Conservation (phyloP, 768 basidiomycete genomes). For the Lactifluus echinatus region DNA sequence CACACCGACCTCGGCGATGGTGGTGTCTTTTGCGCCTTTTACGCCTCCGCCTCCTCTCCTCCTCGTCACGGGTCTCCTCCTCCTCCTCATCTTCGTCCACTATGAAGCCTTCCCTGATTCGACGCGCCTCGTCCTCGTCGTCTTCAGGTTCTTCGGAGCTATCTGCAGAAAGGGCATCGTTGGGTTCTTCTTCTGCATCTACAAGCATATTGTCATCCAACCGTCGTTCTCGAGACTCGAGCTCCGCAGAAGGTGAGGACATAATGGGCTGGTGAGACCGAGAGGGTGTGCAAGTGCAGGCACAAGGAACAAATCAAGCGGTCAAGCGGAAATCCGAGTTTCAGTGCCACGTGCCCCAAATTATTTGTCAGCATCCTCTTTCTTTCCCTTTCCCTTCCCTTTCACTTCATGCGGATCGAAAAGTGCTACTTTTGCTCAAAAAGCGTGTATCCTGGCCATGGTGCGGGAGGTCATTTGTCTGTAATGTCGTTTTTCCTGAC, state of each 20-base stretch:
- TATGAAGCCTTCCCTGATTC: slow-evolving; percentile 84
- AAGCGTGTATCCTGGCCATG: slow-evolving; percentile 94
- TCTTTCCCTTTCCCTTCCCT: neutral
- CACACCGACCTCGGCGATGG: slow-evolving; percentile 45
- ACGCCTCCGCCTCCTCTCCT: slow-evolving; percentile 46
- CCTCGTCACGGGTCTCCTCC: slow-evolving; percentile 56
- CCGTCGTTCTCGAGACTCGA: slow-evolving; percentile 29
- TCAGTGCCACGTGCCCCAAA: neutral
- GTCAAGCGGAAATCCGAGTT: too few relatives aligned
- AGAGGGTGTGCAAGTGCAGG: neutral
- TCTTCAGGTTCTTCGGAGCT: slow-evolving; percentile 89
- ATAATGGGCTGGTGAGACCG: slow-evolving; percentile 31
- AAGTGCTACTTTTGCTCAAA: slow-evolving; percentile 99
- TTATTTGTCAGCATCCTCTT: slow-evolving; percentile 12
- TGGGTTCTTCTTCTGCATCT: slow-evolving; percentile 37
- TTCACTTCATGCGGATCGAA: slow-evolving; percentile 72
- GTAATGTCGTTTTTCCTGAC: neutral
- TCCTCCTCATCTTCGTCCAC: slow-evolving; percentile 87
- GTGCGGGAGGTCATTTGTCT: slow-evolving; percentile 31
- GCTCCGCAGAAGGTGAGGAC: slow-evolving; percentile 41
- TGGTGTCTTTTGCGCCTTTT: slow-evolving; percentile 64
- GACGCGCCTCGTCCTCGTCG: slow-evolving; percentile 77
- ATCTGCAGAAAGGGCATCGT: slow-evolving; percentile 58
- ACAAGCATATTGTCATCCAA: slow-evolving; percentile 55
- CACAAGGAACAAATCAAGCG: neutral